Evolutionary conservation across 345 rosid species (phyloP).

Genomic region (Citrus hindsii): DNA sequence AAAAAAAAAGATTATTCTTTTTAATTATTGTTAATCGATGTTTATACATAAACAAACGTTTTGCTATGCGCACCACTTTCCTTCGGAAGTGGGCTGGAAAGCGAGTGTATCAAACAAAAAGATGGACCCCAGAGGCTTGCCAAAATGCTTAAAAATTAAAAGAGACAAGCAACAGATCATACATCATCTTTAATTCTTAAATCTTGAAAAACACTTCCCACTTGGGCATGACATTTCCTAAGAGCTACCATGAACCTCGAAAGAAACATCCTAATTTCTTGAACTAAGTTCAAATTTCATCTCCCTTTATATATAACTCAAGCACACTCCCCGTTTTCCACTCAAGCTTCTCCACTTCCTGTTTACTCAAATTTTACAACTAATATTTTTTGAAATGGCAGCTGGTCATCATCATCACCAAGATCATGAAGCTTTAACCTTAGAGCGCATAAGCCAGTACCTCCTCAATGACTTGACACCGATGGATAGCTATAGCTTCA

Average conservation of each 20-base stretch:
- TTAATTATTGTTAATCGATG: no score
- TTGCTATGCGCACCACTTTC: no score
- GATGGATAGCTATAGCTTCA: constrained; percentile 25
- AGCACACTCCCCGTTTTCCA: constrained; percentile 23
- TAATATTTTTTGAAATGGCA: constrained; percentile 14
- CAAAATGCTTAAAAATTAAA: neutral
- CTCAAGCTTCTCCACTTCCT: constrained; percentile 14
- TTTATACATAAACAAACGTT: no score
- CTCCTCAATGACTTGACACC: constrained; percentile 53
- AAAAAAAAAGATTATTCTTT: no score
- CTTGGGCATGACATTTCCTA: constrained; percentile 29
- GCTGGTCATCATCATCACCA: neutral
- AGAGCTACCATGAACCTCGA: constrained; percentile 26
- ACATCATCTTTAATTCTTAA: neutral
- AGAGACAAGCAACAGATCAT: neutral
- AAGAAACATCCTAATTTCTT: neutral
- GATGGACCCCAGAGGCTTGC: neutral
- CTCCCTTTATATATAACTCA: constrained; percentile 17
- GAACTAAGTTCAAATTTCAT: neutral
- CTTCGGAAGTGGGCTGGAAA: no score
- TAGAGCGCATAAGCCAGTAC: constrained; percentile 62
- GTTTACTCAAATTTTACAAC: neutral
- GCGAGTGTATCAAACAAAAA: no score
- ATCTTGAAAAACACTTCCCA: neutral
- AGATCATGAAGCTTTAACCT: constrained; percentile 36